Evolutionary conservation across 805 yeast genomes (phyloP).

Genomic region (Candida ficus): DNA sequence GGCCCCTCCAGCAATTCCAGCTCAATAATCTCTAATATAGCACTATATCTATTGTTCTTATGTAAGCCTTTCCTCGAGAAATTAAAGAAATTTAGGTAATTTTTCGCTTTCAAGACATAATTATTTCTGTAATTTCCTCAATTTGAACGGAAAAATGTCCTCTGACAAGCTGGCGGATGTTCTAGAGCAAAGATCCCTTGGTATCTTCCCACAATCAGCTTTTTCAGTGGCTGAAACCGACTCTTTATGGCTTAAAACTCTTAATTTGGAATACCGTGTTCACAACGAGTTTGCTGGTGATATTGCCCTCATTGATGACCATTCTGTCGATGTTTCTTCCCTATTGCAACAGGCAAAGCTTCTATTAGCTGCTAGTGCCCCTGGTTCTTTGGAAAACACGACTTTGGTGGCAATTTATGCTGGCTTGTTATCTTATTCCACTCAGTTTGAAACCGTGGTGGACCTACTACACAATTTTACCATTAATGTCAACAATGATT

Average conservation of each 20-base stretch:
- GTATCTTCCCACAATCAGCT: neutral
- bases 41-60: neutral
- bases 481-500: neutral
- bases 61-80: neutral
- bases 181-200: neutral
- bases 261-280: neutral
- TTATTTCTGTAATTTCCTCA: neutral
- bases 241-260: neutral
- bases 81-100: too few relatives aligned
- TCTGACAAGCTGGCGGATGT: neutral
- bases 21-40: neutral
- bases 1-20: slow-evolving; percentile 4
- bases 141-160: neutral
- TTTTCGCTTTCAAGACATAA: too few relatives aligned
- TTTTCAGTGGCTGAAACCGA: neutral
- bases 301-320: neutral
- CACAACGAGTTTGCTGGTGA: neutral
- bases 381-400: neutral
- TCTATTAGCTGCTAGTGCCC: neutral
- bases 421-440: neutral
- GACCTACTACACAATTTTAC: neutral
- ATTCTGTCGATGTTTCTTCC: neutral
- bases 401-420: neutral
- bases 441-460: neutral
- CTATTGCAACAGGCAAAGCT: too few relatives aligned